phyloP scores from a whole-genome alignment of 177 flowering plant species.

The Vitis hybrid region DNA sequence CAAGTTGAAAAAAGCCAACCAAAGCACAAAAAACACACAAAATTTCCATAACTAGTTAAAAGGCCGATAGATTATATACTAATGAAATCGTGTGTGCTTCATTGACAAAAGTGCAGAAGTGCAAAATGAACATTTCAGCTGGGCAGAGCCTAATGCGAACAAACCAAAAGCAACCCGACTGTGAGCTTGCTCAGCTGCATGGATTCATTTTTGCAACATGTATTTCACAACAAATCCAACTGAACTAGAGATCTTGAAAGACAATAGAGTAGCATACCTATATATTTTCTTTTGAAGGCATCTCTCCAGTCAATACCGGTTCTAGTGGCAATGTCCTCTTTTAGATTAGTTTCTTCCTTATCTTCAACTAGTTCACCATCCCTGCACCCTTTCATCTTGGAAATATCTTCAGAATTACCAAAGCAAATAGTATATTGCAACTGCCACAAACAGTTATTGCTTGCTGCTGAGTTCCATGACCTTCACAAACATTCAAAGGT shows the following conservation, averaged over 20 bases:
- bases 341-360: background rate
- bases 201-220: too few species aligned
- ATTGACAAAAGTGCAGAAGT: too few species aligned
- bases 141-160: too few species aligned
- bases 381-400: conserved; percentile 16
- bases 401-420: conserved; percentile 19
- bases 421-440: conserved; percentile 44
- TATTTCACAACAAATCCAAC: too few species aligned
- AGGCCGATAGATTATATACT: too few species aligned
- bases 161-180: too few species aligned
- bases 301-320: conserved; percentile 49
- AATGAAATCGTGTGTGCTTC: too few species aligned
- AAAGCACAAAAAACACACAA: too few species aligned
- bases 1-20: too few species aligned
- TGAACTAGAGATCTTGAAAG: background rate
- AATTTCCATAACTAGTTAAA: too few species aligned
- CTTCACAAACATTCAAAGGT: conserved; percentile 31
- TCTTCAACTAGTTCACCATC: conserved; percentile 8
- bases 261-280: conserved; percentile 39
- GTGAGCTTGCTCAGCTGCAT: too few species aligned
- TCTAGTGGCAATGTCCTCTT: conserved; percentile 7
- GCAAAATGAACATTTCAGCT: too few species aligned
- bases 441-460: conserved; percentile 69
- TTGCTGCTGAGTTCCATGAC: conserved; percentile 81
- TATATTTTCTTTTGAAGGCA: conserved; percentile 48